Conservation (phyloP, 2,329 filamentous ascomycete genomes). For the Chaetomium sp. region DNA sequence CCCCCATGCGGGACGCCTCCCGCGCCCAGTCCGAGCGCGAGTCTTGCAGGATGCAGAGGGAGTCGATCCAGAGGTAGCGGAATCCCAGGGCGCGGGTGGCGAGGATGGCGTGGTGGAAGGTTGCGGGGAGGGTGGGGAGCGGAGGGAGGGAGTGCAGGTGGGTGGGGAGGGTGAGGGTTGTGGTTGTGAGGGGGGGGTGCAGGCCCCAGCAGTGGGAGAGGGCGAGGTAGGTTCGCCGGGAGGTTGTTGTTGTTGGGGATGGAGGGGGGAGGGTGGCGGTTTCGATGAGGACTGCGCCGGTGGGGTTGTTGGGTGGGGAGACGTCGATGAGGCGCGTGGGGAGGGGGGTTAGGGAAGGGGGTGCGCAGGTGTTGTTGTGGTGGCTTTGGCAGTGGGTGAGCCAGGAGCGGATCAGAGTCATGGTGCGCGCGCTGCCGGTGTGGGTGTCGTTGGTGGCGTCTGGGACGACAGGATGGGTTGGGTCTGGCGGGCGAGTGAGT, state of each 20-base stretch:
- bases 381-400: slow-evolving; percentile 1
- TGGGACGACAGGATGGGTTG: not conserved
- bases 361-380: not conserved
- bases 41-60: slow-evolving; percentile 25
- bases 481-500: not conserved
- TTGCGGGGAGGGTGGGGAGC: slow-evolving; percentile 1
- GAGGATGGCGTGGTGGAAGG: slow-evolving; percentile 19
- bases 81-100: slow-evolving; percentile 15
- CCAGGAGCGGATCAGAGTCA: not conserved
- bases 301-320: not conserved
- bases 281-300: not conserved
- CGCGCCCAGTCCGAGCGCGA: slow-evolving; percentile 14
- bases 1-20: not conserved
- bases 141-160: not conserved
- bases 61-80: slow-evolving; percentile 20
- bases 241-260: not conserved
- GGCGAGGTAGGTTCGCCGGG: not conserved
- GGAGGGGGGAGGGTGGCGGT: not conserved
- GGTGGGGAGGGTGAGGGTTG: not conserved
- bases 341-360: not conserved
- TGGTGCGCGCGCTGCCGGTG: slow-evolving; percentile 1
- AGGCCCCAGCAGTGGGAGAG: not conserved
- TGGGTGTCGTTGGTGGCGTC: not conserved
- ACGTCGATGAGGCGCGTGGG: not conserved
- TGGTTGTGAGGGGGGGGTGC: not conserved